Evolutionary conservation across 2,329 filamentous ascomycete genomes (phyloP).

Genomic region (Aspergillus spinulosporus): DNA sequence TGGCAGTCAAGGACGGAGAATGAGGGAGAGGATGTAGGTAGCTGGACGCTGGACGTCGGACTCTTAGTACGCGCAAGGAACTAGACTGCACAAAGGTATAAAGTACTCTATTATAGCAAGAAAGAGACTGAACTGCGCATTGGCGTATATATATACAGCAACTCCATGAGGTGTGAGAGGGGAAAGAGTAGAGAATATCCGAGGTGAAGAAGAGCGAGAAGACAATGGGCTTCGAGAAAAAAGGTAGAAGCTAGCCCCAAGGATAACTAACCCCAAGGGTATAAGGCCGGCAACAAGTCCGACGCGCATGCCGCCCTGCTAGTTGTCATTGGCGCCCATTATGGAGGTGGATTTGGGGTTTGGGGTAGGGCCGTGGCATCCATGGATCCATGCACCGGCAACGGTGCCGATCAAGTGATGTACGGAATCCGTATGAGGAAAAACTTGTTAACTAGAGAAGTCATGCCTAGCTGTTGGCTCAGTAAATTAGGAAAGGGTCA

Average conservation of each 20-base stretch:
- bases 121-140: neutral
- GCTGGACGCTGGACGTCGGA: neutral
- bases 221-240: neutral
- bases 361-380: neutral
- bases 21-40: neutral
- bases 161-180: neutral
- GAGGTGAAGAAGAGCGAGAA: neutral
- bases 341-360: slow-evolving; percentile 1
- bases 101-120: too few species aligned
- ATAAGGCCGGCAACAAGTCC: slow-evolving; percentile 18
- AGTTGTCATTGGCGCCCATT: neutral
- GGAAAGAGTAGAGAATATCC: neutral
- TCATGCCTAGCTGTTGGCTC: too few species aligned
- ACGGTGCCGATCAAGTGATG: neutral
- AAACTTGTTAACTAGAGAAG: too few species aligned
- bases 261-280: slow-evolving; percentile 12
- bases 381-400: neutral
- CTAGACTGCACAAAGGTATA: neutral
- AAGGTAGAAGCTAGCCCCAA: slow-evolving; percentile 9
- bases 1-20: slow-evolving; percentile 11
- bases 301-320: neutral
- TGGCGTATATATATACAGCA: neutral
- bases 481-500: neutral
- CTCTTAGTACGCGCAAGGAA: neutral
- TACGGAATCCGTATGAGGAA: too few species aligned